Evolutionary conservation across 2,329 filamentous ascomycete genomes (phyloP).

Genomic region (Huntiella omanensis): DNA sequence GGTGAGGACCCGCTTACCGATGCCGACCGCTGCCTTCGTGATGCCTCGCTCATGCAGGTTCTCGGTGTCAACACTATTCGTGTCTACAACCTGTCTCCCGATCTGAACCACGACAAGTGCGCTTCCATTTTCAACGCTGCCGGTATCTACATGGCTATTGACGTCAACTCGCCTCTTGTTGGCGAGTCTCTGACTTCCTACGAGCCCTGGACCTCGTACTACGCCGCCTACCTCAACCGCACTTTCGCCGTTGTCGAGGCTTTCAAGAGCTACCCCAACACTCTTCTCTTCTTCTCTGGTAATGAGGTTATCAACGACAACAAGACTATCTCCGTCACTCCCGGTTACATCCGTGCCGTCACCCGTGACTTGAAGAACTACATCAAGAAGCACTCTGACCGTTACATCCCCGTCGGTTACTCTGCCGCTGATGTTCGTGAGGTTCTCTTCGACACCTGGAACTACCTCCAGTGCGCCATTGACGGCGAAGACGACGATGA

Average conservation of each 20-base stretch:
- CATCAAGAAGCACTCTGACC: slow-evolving; percentile 50
- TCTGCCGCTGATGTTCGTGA: slow-evolving; percentile 62
- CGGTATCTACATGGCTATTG: slow-evolving; percentile 50
- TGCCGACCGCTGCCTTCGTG: slow-evolving; percentile 37
- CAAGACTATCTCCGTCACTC: slow-evolving; percentile 37
- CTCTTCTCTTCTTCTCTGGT: slow-evolving; percentile 55
- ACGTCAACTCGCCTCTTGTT: slow-evolving; percentile 45
- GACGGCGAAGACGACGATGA: slow-evolving; percentile 34
- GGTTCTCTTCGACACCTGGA: slow-evolving; percentile 55
- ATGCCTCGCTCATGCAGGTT: slow-evolving; percentile 46
- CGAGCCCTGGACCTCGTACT: slow-evolving; percentile 41
- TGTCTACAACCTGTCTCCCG: slow-evolving; percentile 48
- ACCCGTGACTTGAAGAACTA: slow-evolving; percentile 69
- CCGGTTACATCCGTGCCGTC: slow-evolving; percentile 56
- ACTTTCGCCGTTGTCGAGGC: slow-evolving; percentile 49
- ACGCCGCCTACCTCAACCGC: slow-evolving; percentile 40
- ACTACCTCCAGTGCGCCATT: slow-evolving; percentile 52
- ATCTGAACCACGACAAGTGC: slow-evolving; percentile 47
- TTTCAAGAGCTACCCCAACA: slow-evolving; percentile 48
- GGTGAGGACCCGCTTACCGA: slow-evolving; percentile 42
- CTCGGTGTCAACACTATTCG: slow-evolving; percentile 49
- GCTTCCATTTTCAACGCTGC: slow-evolving; percentile 50
- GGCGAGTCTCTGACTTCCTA: slow-evolving; percentile 37
- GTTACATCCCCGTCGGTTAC: slow-evolving; percentile 59
- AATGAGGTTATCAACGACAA: slow-evolving; percentile 61